Conservation (phyloP, 495 filamentous ascomycete species). For the Polyplosphaeria fusca region DNA sequence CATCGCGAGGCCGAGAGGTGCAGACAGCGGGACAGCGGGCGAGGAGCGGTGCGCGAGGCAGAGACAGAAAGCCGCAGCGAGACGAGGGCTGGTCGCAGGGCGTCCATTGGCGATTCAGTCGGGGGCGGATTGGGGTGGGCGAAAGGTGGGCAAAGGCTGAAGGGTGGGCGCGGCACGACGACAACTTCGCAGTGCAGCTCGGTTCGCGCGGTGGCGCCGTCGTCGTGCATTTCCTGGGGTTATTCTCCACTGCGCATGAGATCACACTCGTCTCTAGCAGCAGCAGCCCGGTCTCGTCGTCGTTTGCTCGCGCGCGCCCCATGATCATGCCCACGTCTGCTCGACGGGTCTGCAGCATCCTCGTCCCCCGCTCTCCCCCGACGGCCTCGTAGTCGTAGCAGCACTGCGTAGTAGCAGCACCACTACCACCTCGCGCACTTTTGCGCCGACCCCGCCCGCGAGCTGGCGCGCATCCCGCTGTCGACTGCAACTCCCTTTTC, state of each 20-base stretch:
- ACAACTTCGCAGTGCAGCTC: not conserved
- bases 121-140: not conserved
- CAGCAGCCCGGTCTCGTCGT: not conserved
- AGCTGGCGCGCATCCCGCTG: no score
- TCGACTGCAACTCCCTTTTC: no score
- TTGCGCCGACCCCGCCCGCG: no score
- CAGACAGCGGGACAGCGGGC: conserved; percentile 42
- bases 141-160: not conserved
- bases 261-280: not conserved
- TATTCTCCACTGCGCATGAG: not conserved
- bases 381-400: not conserved
- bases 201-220: conserved; percentile 10
- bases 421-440: conserved; percentile 1
- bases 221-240: not conserved
- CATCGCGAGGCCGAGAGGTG: conserved; percentile 51
- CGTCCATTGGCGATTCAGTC: conserved; percentile 6
- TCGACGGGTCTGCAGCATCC: not conserved
- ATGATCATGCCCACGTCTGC: conserved; percentile 10
- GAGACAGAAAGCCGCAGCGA: conserved; percentile 1
- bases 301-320: not conserved
- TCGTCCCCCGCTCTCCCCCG: not conserved
- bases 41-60: conserved; percentile 2
- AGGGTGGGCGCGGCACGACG: no score
- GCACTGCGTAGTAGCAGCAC: not conserved
- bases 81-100: conserved; percentile 14